These are phyloP conservation scores for Lanmaoa rubissima DNA, from an alignment of 768 basidiomycete species.

Conservation along the genomic window DNA sequence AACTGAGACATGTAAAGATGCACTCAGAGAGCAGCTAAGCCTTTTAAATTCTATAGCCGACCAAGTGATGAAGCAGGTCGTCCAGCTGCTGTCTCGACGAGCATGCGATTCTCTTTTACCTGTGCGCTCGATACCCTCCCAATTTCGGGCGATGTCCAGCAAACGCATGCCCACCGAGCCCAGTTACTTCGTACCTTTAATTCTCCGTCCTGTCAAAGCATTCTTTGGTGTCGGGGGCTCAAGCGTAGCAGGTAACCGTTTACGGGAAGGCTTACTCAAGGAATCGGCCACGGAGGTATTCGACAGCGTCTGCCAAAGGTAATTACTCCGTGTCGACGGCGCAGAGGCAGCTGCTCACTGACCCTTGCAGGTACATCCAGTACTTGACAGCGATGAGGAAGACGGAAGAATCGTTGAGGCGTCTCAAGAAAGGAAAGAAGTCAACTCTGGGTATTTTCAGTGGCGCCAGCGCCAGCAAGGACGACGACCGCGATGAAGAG, in stretches of 20 bases:
- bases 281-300: slow-evolving; percentile 62
- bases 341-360: not conserved
- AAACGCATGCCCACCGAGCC: slow-evolving; percentile 71
- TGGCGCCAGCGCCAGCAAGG: slow-evolving; percentile 41
- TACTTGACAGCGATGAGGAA: slow-evolving; percentile 85
- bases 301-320: slow-evolving; percentile 68
- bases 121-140: slow-evolving; percentile 85
- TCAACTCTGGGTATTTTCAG: slow-evolving; percentile 79
- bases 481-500: slow-evolving; percentile 82
- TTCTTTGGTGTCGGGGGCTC: slow-evolving; percentile 64
- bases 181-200: slow-evolving; percentile 80
- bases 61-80: slow-evolving; percentile 60
- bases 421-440: slow-evolving; percentile 86
- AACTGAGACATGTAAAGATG: slow-evolving; percentile 38
- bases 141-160: slow-evolving; percentile 83
- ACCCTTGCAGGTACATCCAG: slow-evolving; percentile 61
- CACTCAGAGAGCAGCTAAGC: slow-evolving; percentile 52
- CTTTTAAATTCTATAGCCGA: slow-evolving; percentile 50
- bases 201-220: slow-evolving; percentile 75
- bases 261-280: slow-evolving; percentile 55
- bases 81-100: slow-evolving; percentile 70
- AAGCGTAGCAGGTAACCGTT: slow-evolving; percentile 56
- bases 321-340: slow-evolving; percentile 5
- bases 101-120: slow-evolving; percentile 82
- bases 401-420: slow-evolving; percentile 84